phyloP scores from a whole-genome alignment of 2,329 filamentous ascomycete genomes.

The Ophiostoma sp. region DNA sequence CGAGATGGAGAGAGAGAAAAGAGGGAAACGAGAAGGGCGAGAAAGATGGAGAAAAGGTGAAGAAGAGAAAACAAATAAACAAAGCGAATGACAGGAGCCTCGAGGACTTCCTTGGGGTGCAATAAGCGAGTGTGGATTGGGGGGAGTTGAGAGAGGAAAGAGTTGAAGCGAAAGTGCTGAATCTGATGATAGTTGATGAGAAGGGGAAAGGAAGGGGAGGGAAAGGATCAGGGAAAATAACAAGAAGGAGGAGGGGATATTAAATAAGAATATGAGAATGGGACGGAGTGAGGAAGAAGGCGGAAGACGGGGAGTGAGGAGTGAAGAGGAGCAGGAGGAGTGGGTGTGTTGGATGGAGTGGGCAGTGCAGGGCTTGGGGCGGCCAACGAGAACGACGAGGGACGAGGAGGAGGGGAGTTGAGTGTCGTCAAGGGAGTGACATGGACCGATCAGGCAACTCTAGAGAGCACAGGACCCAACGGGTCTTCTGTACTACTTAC shows the following conservation, averaged over 20 bases:
- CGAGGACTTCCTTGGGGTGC: slow-evolving; percentile 61
- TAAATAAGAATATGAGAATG: slow-evolving; percentile 24
- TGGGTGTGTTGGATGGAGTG: slow-evolving; percentile 1
- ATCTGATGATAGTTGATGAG: slow-evolving; percentile 19
- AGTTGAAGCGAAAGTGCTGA: slow-evolving; percentile 39
- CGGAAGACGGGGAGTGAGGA: slow-evolving; percentile 1
- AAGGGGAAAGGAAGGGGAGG: slow-evolving; percentile 15
- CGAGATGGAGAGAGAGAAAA: neutral
- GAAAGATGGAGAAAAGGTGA: neutral
- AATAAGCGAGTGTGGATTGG: slow-evolving; percentile 48
- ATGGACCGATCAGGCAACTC: neutral
- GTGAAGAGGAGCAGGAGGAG: neutral
- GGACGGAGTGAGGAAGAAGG: neutral
- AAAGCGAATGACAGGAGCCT: slow-evolving; percentile 72
- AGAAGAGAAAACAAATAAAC: slow-evolving; percentile 42
- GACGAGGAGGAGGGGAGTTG: neutral
- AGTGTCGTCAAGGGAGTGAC: slow-evolving; percentile 3
- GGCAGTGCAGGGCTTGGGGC: slow-evolving; percentile 19
- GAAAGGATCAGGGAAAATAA: slow-evolving; percentile 25
- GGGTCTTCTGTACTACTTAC: neutral
- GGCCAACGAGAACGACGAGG: neutral
- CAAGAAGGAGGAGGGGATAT: slow-evolving; percentile 21
- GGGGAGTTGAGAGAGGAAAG: slow-evolving; percentile 28
- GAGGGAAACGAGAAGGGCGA: slow-evolving; percentile 6
- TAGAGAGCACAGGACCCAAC: neutral